These are phyloP conservation scores for Lithohypha guttulata DNA, from an alignment of 2,329 filamentous ascomycete species.

Conservation along the genomic window DNA sequence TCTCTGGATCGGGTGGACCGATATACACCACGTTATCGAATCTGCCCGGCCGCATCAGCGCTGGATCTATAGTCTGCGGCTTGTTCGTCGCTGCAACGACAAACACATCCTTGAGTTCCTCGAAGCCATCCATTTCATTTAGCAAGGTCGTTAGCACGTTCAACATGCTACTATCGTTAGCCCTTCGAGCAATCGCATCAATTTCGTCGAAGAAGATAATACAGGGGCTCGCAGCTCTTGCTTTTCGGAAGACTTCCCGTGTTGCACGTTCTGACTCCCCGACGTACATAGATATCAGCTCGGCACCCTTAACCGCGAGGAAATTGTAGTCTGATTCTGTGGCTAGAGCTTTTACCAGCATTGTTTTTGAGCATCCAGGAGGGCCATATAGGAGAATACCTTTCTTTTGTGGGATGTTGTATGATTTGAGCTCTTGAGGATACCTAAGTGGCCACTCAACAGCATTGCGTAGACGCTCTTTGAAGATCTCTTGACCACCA, in stretches of 20 bases:
- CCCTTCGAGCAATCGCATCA: constrained; percentile 63
- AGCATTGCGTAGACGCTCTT: constrained; percentile 48
- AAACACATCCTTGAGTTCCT: constrained; percentile 69
- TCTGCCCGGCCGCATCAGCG: constrained; percentile 72
- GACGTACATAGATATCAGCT: constrained; percentile 93
- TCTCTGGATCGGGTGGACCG: constrained; percentile 62
- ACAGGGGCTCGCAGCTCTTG: constrained; percentile 72
- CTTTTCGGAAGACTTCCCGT: constrained; percentile 74
- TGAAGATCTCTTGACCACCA: constrained; percentile 70
- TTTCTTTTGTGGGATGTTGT: constrained; percentile 55
- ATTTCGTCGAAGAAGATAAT: constrained; percentile 98
- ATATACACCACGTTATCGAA: constrained; percentile 82
- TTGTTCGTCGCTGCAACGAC: constrained; percentile 88
- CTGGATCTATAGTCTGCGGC: constrained; percentile 74
- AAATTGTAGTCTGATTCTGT: constrained; percentile 89
- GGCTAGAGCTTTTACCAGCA: constrained; percentile 81
- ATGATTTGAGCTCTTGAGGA: constrained; percentile 39
- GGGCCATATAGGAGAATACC: constrained; percentile 84
- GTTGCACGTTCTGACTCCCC: constrained; percentile 84
- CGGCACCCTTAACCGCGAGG: constrained; percentile 84
- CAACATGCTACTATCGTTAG: constrained; percentile 43
- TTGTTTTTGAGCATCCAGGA: constrained; percentile 88
- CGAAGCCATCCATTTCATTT: constrained; percentile 94
- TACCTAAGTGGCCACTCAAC: constrained; percentile 49
- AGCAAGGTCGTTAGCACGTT: constrained; percentile 83